Conservation (phyloP, 2,329 filamentous ascomycete species). For the Diaporthe citriasiana region DNA sequence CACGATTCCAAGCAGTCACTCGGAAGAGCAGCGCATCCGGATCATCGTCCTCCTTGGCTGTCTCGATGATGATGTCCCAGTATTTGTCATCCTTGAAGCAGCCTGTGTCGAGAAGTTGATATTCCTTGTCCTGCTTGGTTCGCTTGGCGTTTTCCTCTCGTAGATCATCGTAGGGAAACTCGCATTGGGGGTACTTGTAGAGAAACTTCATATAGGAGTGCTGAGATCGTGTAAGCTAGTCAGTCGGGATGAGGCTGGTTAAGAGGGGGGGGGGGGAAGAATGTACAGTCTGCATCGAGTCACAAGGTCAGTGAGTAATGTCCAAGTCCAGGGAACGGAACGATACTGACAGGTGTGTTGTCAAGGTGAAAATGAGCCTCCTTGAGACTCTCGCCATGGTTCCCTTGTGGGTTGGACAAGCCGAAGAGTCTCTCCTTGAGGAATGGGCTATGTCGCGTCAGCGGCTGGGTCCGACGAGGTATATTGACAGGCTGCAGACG, state of each 20-base stretch:
- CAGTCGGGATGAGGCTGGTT: not conserved
- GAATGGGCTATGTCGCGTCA: constrained; percentile 77
- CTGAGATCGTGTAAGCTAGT: constrained; percentile 58
- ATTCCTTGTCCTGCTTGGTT: constrained; percentile 84
- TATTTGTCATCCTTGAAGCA: constrained; percentile 91
- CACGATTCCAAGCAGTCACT: constrained; percentile 95
- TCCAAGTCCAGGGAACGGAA: not conserved
- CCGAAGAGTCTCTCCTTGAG: constrained; percentile 96
- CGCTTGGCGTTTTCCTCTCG: constrained; percentile 86
- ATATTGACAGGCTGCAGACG: constrained; percentile 44
- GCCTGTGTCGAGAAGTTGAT: constrained; percentile 91
- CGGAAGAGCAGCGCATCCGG: constrained; percentile 93
- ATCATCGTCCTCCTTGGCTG: constrained; percentile 92
- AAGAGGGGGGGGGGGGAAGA: not conserved
- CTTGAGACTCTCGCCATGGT: constrained; percentile 97
- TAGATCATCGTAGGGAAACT: constrained; percentile 93
- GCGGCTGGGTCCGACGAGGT: constrained; percentile 44
- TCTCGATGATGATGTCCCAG: constrained; percentile 98
- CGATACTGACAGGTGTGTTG: constrained; percentile 79
- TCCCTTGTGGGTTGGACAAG: constrained; percentile 94
- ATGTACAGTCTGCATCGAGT: constrained; percentile 59
- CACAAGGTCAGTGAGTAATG: constrained; percentile 48
- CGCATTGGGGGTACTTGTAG: constrained; percentile 95
- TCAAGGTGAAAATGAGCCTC: constrained; percentile 97
- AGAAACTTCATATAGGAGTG: constrained; percentile 99